Base-by-base conservation (phyloP, 768 basidiomycete genomes). In the Goffeauzyma gilvescens region DNA sequence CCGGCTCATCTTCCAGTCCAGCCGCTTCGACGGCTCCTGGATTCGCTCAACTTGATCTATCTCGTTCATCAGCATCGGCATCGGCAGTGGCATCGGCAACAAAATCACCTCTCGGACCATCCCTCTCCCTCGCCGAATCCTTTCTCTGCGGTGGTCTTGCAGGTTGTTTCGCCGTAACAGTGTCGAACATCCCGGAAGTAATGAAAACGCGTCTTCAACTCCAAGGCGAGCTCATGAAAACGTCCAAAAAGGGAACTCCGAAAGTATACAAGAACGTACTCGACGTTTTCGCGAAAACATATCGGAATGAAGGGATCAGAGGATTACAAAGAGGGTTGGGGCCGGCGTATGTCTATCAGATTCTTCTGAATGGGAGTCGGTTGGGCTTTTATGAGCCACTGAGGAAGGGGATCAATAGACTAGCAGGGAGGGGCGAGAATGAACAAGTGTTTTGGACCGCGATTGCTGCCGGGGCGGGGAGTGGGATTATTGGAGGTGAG, bases 271-370 rank as follows among this genome's bases (percentile, higher is more conserved):
- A 74, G 47, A 82, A 78, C 58, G 81, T 79, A n/a, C 46, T 85
- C 31, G 89, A 96, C 55, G 86, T 82, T 12, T 66, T 90, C 24
- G 66, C 66, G 26, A 93, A 90, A 66, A 90, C 87, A 5, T 87
- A 77, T 75, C 72, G 63, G 59, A 75, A 89, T 58, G 89, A 95
- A 65, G 89, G 89, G 12, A 67, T 90, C 25, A 70, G 77, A 25
- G 89, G 93, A n/a, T 61, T 93, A 32, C 93, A 98, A 64, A 72
- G 90, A 62, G 93, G 93, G 47, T 71, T 98, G 25, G 69, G 75
- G 48, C 77, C 89, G 49, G 93, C 90, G 83, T 95, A 93, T 67
- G 73, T 74, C 25, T 90, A 90, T 62, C 87, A 98, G 84, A 79
- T 90, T 37, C 71, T 93, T 22, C 67, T 95, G 51, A 95, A 93